Evolutionary conservation across 2,329 filamentous ascomycete genomes (phyloP).

Genomic region (Ramularia endophylla): DNA sequence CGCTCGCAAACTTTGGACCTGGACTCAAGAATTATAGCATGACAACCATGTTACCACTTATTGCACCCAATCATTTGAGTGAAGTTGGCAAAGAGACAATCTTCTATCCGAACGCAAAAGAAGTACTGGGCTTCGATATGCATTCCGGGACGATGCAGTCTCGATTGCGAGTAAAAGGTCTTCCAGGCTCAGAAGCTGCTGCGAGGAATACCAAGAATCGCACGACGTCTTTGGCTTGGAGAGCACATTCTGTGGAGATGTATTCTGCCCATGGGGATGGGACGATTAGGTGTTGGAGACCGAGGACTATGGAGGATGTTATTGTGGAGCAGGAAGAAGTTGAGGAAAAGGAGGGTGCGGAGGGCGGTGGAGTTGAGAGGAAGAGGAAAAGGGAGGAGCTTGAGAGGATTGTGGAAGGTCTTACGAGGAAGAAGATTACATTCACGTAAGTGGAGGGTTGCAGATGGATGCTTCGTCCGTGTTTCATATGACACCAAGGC

Average conservation of each 20-base stretch:
- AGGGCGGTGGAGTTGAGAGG: slow-evolving; percentile 40
- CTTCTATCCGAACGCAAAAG: slow-evolving; percentile 68
- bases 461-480: no score
- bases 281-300: slow-evolving; percentile 73
- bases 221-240: slow-evolving; percentile 72
- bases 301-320: slow-evolving; percentile 47
- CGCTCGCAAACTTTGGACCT: slow-evolving; percentile 80
- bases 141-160: slow-evolving; percentile 69
- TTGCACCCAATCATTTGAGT: slow-evolving; percentile 57
- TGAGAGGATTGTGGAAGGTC: slow-evolving; percentile 70
- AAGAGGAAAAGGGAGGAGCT: slow-evolving; percentile 71
- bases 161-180: slow-evolving; percentile 58
- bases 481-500: no score
- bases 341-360: slow-evolving; percentile 36
- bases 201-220: slow-evolving; percentile 41
- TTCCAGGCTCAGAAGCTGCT: slow-evolving; percentile 13
- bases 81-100: slow-evolving; percentile 58
- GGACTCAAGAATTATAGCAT: slow-evolving; percentile 62
- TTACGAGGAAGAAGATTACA: slow-evolving; percentile 69
- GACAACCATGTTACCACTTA: slow-evolving; percentile 36
- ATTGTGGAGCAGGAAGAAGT: slow-evolving; percentile 39
- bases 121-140: slow-evolving; percentile 75
- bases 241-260: slow-evolving; percentile 62
- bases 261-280: slow-evolving; percentile 83
- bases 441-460: slow-evolving; percentile 23